Base-by-base conservation (phyloP, 495 filamentous ascomycete genomes). In the Lentithecium fluviatile region DNA sequence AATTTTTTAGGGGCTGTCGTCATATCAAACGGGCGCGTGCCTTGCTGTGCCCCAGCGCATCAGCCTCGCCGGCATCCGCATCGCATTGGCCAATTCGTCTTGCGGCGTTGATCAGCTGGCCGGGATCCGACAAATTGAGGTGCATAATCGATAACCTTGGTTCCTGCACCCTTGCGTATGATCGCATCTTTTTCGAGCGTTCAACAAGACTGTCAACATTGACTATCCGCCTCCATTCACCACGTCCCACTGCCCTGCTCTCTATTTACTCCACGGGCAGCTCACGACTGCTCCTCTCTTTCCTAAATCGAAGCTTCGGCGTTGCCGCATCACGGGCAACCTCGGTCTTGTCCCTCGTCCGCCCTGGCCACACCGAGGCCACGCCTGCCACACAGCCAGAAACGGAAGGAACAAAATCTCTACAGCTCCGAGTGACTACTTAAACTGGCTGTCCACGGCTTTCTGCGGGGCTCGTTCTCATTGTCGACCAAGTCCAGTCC, bases 101-200 rank as follows among this genome's bases (percentile, higher is more conserved):
- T 38, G 43, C 32, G 45, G 20, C 20, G 42, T 52, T 47, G 25
- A 64, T 58, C 60, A 64, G 25, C 46, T 52, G 60, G 25, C 53
- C 45, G 48, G 51, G 47, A 20, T 46, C 15, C 40, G 15, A 17
- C 17, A 12, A 2, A 34, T 15, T 20, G 21, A 46, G 40, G 43
- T 51, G 53, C 60, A 56, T 64, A 57, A 64, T 64, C 60, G 60
- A 64, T 64, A 64, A 64, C 52, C 10, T 1, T 17, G 45, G 13
- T 43, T 21, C 40, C 15, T 13, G 25, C 36, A 53, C 46, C 60
- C 60, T 57, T 57, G 60, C 53, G 24, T 45, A 52, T 64, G 46
- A 64, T 58, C 52, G 60, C 60, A 64, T 48, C 21, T 8, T 12
- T 58, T 6, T 2, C 45, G 26, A 49, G 34, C 5, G 29, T 45